Evolutionary conservation across 805 yeast species (phyloP), one percentile per base, ranked within the genome.

Genomic region (Lachancea dasiensis): DNA sequence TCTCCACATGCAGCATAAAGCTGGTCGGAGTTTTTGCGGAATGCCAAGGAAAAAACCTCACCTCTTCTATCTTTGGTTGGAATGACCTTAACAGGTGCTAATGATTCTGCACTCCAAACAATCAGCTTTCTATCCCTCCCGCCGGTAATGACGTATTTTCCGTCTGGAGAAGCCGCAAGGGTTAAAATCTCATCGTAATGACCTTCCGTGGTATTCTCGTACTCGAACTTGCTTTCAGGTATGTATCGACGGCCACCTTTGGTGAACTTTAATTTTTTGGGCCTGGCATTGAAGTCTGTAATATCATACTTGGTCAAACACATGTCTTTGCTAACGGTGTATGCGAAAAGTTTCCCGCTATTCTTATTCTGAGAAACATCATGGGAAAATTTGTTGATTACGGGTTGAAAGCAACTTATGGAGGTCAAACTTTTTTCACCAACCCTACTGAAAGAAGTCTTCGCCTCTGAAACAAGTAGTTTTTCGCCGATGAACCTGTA

Each of bases 1-100:
- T 92, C 98, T 1, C 87, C 90, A 63, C 96, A 86, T 1, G 95
- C 83, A 17, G 89, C 97, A 56, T 81, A 92, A 43, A 92, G 67
- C 59, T 86, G 92, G 63, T 83, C 92, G 3, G 90, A 70, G 41
- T 75, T 77, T 51, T 89, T 72, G 48, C 95, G 77, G 65, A 92
- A 92, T 3, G 76, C 71, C 36, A 89, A 61, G 14, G 90, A 74
- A 46, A 81, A 67, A 5, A 90, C 81, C 26, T 75, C 75, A 27
- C 92, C 86, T 38, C 79, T 73, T 43, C 79, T 72, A 50, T 79
- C 84, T 36, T 70, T 74, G 1, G 92, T 81, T 41, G 82, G 89
- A 44, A 92, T 67, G 11, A 81, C 89, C 51, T 84, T 80, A 36
- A 86, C 64, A 36, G 89, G 80, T 15, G 86, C 67, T 45, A 92